Evolutionary conservation across 2,329 filamentous ascomycete species (phyloP).

Genomic region (Fusarium mundagurra): DNA sequence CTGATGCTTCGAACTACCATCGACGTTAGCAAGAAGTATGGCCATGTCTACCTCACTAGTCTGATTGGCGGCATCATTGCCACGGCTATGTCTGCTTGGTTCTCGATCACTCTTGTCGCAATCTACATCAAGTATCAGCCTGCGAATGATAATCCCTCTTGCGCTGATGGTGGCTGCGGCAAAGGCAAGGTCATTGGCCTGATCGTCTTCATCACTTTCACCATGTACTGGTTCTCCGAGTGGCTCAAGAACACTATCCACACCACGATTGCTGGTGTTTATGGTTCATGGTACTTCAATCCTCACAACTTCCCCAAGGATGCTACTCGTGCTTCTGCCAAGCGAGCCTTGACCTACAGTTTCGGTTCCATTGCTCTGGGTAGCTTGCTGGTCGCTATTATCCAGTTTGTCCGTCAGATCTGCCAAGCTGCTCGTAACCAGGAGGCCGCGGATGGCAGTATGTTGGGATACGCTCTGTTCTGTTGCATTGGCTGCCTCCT

Average conservation of each 20-base stretch:
- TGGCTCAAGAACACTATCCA: constrained; percentile 95
- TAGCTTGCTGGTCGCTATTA: constrained; percentile 84
- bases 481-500: constrained; percentile 83
- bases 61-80: constrained; percentile 82
- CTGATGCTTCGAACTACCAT: constrained; percentile 89
- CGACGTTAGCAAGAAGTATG: constrained; percentile 83
- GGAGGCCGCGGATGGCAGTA: constrained; percentile 73
- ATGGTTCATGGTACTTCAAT: constrained; percentile 93
- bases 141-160: constrained; percentile 60
- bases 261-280: constrained; percentile 85
- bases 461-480: constrained; percentile 72
- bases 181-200: constrained; percentile 83
- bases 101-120: constrained; percentile 83
- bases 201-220: constrained; percentile 87
- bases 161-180: constrained; percentile 72
- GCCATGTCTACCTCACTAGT: constrained; percentile 88
- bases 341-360: constrained; percentile 85
- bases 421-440: constrained; percentile 78
- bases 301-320: constrained; percentile 75
- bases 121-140: constrained; percentile 89
- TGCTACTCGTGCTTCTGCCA: constrained; percentile 84
- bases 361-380: constrained; percentile 92
- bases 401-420: constrained; percentile 84
- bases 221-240: constrained; percentile 93
- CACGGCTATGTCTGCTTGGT: constrained; percentile 84